Evolutionary conservation across 768 basidiomycete genomes (phyloP).

Genomic region (Cyclocybe cylindracea): DNA sequence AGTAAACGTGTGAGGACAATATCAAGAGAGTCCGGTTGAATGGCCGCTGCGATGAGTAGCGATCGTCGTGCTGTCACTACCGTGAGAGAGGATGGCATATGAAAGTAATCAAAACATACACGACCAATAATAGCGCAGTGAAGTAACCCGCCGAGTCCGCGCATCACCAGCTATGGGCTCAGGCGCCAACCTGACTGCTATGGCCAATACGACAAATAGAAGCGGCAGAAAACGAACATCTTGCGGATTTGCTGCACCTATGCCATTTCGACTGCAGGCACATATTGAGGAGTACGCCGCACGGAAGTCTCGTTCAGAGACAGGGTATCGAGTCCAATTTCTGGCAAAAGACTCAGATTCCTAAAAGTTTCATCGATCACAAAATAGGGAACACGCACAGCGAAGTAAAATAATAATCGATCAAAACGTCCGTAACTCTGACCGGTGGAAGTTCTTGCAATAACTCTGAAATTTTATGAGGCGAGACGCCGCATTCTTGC

Average conservation of each 20-base stretch:
- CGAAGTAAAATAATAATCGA: conserved; percentile 79
- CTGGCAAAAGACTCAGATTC: conserved; percentile 38
- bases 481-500: conserved; percentile 90
- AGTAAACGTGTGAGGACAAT: conserved; percentile 90
- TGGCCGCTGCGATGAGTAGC: conserved; percentile 87
- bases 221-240: conserved; percentile 87
- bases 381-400: conserved; percentile 48
- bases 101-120: conserved; percentile 55
- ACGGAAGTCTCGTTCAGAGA: conserved; percentile 84
- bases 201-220: conserved; percentile 91
- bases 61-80: conserved; percentile 70
- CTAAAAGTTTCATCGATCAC: background rate
- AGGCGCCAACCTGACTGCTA: conserved; percentile 82
- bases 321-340: conserved; percentile 93
- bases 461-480: conserved; percentile 88
- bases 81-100: conserved; percentile 9
- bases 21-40: conserved; percentile 90
- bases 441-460: conserved; percentile 85
- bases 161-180: conserved; percentile 83
- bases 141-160: conserved; percentile 72
- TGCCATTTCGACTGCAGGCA: conserved; percentile 59
- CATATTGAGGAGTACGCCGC: conserved; percentile 65
- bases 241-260: conserved; percentile 63
- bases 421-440: conserved; percentile 70
- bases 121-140: conserved; percentile 92